Evolutionary conservation across 106 monocot species (phyloP).

Genomic region (Dendrobium chrysotoxum): DNA sequence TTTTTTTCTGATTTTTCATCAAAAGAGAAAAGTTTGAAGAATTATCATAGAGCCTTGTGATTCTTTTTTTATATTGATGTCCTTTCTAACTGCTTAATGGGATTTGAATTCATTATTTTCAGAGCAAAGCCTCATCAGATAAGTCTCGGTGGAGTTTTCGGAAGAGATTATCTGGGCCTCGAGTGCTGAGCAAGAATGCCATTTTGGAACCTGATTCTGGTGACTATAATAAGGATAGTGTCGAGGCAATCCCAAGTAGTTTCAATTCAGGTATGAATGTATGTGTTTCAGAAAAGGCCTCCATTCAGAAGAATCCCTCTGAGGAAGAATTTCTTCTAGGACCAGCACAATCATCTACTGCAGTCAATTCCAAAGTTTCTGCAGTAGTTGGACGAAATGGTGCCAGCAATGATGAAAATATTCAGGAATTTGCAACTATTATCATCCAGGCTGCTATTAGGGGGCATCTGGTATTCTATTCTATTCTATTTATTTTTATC

Average conservation of each 20-base stretch:
- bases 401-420: constrained; percentile 3
- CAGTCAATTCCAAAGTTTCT: constrained; percentile 5
- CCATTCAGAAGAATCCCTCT: constrained; percentile 12
- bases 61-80: not conserved
- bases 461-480: constrained; percentile 37
- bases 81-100: not conserved
- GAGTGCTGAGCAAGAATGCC: constrained; percentile 31
- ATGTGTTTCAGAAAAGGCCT: constrained; percentile 22
- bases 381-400: not conserved
- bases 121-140: constrained; percentile 33
- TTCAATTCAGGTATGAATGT: constrained; percentile 15
- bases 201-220: constrained; percentile 27
- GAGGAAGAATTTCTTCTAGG: constrained; percentile 8
- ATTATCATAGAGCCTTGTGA: not conserved
- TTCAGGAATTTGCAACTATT: constrained; percentile 26
- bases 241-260: constrained; percentile 10
- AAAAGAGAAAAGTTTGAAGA: not conserved
- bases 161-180: constrained; percentile 36
- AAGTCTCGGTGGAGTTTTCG: constrained; percentile 61
- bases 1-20: too few species aligned
- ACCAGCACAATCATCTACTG: not conserved
- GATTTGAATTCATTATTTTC: constrained; percentile 1
- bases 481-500: not conserved
- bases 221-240: constrained; percentile 12
- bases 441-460: constrained; percentile 41